Percentiles rank a stretch among this genome's conserved stretches.
phyloP scores from a whole-genome alignment of 2,329 filamentous ascomycete species.

The Hypoxylon sp. region DNA sequence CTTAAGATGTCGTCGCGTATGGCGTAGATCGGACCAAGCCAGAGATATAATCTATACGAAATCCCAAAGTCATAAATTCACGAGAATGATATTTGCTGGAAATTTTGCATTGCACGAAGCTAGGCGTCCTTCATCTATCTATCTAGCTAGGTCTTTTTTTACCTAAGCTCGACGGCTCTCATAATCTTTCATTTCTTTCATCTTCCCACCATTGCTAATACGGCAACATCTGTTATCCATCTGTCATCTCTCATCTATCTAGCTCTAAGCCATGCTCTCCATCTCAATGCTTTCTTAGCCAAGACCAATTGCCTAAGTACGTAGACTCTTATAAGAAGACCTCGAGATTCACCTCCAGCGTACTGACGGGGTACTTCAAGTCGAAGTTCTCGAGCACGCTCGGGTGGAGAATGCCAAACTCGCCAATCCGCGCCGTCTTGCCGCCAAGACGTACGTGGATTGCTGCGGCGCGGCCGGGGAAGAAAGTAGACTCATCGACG shows the following conservation, averaged over 20 bases:
- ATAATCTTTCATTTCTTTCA: not conserved
- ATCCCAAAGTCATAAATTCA: not conserved
- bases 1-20: not conserved
- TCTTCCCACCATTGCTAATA: not conserved
- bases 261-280: conserved; percentile 17
- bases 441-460: conserved; percentile 83
- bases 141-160: conserved; percentile 16
- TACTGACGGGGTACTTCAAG: conserved; percentile 83
- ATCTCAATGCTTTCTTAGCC: not conserved
- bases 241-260: conserved; percentile 3
- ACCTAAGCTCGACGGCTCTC: not conserved
- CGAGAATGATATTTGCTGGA: not conserved
- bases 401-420: conserved; percentile 95
- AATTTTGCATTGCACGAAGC: not conserved
- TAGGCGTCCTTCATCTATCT: conserved; percentile 14
- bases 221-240: not conserved
- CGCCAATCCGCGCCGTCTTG: conserved; percentile 83
- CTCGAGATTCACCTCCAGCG: conserved; percentile 94
- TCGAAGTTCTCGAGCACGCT: conserved; percentile 83
- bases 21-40: not conserved
- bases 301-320: not conserved
- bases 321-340: conserved; percentile 77
- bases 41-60: not conserved
- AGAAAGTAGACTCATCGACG: conserved; percentile 91
- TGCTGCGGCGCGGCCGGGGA: conserved; percentile 88